Evolutionary conservation across 176 grass and related monocot genomes (phyloP), one percentile per base, ranked within the genome.

Genomic region (Poa annua): DNA sequence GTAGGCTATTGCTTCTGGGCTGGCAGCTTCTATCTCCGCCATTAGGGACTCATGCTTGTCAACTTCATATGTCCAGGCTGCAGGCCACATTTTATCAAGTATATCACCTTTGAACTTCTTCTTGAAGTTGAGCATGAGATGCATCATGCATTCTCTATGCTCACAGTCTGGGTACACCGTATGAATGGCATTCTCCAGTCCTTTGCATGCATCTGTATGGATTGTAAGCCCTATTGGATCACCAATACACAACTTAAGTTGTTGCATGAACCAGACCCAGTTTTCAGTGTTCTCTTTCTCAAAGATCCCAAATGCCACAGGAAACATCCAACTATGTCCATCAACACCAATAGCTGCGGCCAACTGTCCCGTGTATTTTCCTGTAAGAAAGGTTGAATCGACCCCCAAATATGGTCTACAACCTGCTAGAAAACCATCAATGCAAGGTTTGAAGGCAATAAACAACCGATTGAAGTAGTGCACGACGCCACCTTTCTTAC

Each of bases 361-460:
- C 22, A 83, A 6, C 8, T 74, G 66, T 1, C 48, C 80, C 0
- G 13, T 74, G 16, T 82, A 55, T 17, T 38, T 72, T 0, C 80
- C 11, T 3, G 4, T 57, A 8, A 82, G 20, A 41, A 34, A 50
- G 8, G 26, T 82, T 16, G 80, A 38, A 39, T 82, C 47, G 16
- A 17, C n/a, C 13, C 64, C 44, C 5, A 82, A 12, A 14, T 82
- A 82, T 57, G 80, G 80, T 8, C 65, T 53, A 5, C 80, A 82
- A 4, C 80, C 80, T 25, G 5, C 7, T 2, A 72, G 6, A 17
- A 82, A 82, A 0, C 65, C 65, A 55, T 82, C 80, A 41, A 82
- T 72, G 45, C 65, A 82, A 17, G 79, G 21, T 14, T 81, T 81
- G 2, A 68, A 55, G 39, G 78, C 77, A 48, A 81, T 22, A 34